Conservation (phyloP, 2,329 filamentous ascomycete species). For the Fusarium keratoplasticum region DNA sequence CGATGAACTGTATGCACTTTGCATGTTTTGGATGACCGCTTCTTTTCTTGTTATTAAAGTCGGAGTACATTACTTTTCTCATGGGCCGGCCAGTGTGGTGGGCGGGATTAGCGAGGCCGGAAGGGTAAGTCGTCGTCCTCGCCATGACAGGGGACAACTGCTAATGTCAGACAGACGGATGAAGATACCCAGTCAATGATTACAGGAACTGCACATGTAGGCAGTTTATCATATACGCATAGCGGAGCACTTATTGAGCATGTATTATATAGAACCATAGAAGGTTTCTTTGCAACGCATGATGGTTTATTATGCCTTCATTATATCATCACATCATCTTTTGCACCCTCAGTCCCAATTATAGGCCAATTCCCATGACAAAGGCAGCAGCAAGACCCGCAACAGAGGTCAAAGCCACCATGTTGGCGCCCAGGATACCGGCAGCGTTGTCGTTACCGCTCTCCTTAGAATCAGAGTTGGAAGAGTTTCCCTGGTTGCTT, state of each 20-base stretch:
- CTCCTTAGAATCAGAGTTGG: constrained; percentile 25
- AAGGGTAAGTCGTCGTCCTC: constrained; percentile 29
- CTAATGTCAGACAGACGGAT: constrained; percentile 39
- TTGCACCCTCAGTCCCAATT: constrained; percentile 17
- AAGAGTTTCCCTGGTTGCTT: constrained; percentile 26
- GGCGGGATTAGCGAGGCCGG: constrained; percentile 22
- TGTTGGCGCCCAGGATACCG: constrained; percentile 38
- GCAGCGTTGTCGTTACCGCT: constrained; percentile 37
- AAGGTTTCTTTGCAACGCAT: constrained; percentile 10
- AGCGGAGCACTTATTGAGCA: constrained; percentile 7
- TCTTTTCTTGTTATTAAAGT: constrained; percentile 18
- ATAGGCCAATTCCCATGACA: constrained; percentile 52
- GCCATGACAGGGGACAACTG: not conserved
- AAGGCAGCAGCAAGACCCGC: constrained; percentile 54
- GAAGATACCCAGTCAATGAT: constrained; percentile 36
- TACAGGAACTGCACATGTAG: constrained; percentile 11
- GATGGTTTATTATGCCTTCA: constrained; percentile 11
- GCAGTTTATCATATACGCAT: not conserved
- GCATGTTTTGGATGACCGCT: constrained; percentile 16
- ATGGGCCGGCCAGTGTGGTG: constrained; percentile 10
- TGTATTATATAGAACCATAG: constrained; percentile 30
- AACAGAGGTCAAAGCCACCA: constrained; percentile 48
- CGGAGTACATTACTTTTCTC: constrained; percentile 22
- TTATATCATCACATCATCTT: constrained; percentile 8
- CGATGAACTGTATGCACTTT: constrained; percentile 10